Evolutionary conservation across 805 yeast species (phyloP), one percentile per base, ranked within the genome.

Genomic region (Starmerella floris): DNA sequence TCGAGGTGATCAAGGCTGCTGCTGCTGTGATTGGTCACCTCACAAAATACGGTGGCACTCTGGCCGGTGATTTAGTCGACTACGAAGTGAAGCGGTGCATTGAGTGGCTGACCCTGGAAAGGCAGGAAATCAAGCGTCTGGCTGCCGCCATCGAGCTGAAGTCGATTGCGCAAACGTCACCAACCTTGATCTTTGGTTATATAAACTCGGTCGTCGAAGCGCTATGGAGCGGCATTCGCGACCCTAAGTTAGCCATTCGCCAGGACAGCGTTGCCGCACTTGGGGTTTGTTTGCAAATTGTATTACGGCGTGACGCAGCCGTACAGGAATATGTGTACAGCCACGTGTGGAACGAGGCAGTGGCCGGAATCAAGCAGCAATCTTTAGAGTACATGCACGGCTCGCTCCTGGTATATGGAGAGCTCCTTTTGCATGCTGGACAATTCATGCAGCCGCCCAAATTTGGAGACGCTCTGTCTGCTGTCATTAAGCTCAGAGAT

Each of bases 11-110:
- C 87, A 74, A 76, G 46, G 72, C 77, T 27, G 95, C 97, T 2
- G 85, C 95, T 0, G 71, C 71, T 41, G 83, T 95, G 0, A 67
- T 91, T 49, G 98, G 97, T 11, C 80, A 79, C 55, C 67, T 88
- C 51, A 94, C 96, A 0, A 74, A 77, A 5, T 88, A 94, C 0
- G 94, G 94, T 23, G 51, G 50, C n/a, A 76, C 93, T 1, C 62
- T 85, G 41, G 83, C 95, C 0, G 85, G 93, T 1, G 95, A 85
- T 39, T 80, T 88, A 59, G 95, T 91, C 23, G 96, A 88, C 48
- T 81, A 76, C 53, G 95, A 88, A 59, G 91, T 91, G 8, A 83
- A 80, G 56, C 70, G 82, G 38, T 83, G 95, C 31, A 69, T 88
- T 39, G 98, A 91, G 60, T 80, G 95, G 88, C 70, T 88, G 21